Evolutionary conservation across 1,139 yeast species (phyloP), one percentile per base, ranked within the genome.

Genomic region (Suhomyces yuchorum): DNA sequence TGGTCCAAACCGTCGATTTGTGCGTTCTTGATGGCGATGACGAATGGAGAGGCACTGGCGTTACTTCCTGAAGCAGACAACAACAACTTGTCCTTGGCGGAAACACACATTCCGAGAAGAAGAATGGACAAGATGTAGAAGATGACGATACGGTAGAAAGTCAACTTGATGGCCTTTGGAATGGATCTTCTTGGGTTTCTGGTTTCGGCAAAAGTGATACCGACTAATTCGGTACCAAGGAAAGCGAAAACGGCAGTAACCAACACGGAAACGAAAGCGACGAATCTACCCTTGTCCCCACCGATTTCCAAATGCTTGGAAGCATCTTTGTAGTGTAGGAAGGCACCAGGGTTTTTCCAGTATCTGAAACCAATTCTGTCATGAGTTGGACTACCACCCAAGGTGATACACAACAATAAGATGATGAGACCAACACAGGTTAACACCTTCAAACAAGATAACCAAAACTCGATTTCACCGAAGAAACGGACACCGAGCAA

Each of bases 41-140:
- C 80, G 52, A 87, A 87, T 38, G 96, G 95, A 15, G 93, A 86
- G n/a, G 92, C 89, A 48, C 85, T 76, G 15, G 89, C 89, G 48
- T 81, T 75, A 12, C 78, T 75, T 30, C 80, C 77, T 11, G 64
- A 54, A 1, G 63, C 61, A 18, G 76, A 73, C 62, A 58, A 52
- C 57, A 84, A 74, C 51, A 71, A 63, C 37, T 82, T 81, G 65
- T 86, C 92, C 57, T 76, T 79, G 54, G 84, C 83, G 33, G 91
- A 83, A 46, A 87, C 93, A 65, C 87, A 80, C 82, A 86, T 77
- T 49, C 93, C 92, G 56, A 87, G 68, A 58, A 86, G 72, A 56
- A 86, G 79, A 49, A 87, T 82, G 36, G 90, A 79, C 46, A 79
- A 64, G 51, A 85, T 61, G 75, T 87, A 87, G 62, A 88, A 87